phyloP scores from a whole-genome alignment of 306 rosid species.

The Hippophae rhamnoides region DNA sequence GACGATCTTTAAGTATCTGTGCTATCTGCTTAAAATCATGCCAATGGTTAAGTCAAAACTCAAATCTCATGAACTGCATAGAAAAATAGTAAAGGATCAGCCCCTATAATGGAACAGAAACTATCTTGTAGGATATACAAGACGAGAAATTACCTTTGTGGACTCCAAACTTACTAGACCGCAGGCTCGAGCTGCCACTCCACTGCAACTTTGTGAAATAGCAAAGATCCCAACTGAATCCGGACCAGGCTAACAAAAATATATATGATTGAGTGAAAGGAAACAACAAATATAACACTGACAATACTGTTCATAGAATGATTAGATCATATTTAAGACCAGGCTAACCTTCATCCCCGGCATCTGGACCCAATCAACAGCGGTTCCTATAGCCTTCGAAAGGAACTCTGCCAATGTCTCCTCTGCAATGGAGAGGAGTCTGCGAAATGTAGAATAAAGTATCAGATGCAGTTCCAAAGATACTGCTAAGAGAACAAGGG shows the following conservation, averaged over 20 bases:
- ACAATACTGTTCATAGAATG: not conserved
- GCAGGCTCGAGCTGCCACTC: slow-evolving; percentile 99
- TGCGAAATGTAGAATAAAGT: slow-evolving; percentile 20
- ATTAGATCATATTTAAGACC: not conserved
- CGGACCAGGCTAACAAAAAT: slow-evolving; percentile 90
- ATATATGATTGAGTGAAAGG: not conserved
- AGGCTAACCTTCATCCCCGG: slow-evolving; percentile 97
- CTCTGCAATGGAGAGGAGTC: slow-evolving; percentile 98
- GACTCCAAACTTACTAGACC: slow-evolving; percentile 98
- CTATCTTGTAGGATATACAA: not conserved
- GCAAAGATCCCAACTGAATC: slow-evolving; percentile 99
- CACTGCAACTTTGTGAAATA: slow-evolving; percentile 89
- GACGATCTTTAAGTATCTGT: slow-evolving; percentile 97
- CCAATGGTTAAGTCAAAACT: slow-evolving; percentile 10
- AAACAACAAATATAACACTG: not conserved
- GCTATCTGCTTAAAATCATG: slow-evolving; percentile 45
- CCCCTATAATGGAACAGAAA: not conserved
- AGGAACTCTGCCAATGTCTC: slow-evolving; percentile 99
- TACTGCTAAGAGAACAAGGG: no score
- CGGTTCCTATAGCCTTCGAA: slow-evolving; percentile 99
- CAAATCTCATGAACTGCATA: slow-evolving; percentile 1
- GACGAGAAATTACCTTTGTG: slow-evolving; percentile 45
- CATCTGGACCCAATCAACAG: slow-evolving; percentile 99
- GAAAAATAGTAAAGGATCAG: not conserved
- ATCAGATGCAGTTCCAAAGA: slow-evolving; percentile 4